These are phyloP conservation scores for Xylaria sp. DNA, from an alignment of 2,329 filamentous ascomycete genomes.

Conservation along the genomic window DNA sequence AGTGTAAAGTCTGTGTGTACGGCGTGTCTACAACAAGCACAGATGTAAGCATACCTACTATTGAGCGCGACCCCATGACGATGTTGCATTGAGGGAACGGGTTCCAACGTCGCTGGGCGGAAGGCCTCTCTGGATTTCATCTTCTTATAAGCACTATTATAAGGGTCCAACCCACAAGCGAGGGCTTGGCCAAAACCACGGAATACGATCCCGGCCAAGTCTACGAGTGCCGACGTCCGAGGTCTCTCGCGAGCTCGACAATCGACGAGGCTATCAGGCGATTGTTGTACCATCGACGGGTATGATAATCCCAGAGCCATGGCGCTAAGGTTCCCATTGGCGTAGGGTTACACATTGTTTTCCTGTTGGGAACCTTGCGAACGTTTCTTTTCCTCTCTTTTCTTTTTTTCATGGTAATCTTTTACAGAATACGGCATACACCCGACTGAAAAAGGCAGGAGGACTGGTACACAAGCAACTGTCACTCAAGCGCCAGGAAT, in stretches of 20 bases:
- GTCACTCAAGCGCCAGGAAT: slow-evolving; percentile 18
- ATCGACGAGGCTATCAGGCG: slow-evolving; percentile 28
- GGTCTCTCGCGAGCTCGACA: slow-evolving; percentile 24
- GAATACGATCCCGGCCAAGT: slow-evolving; percentile 30
- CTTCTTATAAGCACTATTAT: slow-evolving; percentile 12
- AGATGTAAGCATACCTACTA: slow-evolving; percentile 27
- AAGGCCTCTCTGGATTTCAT: slow-evolving; percentile 13
- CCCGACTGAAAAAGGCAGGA: slow-evolving; percentile 29
- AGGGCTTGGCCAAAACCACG: slow-evolving; percentile 33
- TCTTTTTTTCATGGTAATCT: background rate
- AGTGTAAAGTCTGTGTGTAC: slow-evolving; percentile 20
- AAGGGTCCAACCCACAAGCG: slow-evolving; percentile 34
- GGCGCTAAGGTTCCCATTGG: slow-evolving; percentile 20
- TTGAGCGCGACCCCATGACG: slow-evolving; percentile 34
- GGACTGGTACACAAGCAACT: slow-evolving; percentile 8
- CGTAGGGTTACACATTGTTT: slow-evolving; percentile 17
- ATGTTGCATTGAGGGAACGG: slow-evolving; percentile 29
- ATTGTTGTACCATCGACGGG: slow-evolving; percentile 27
- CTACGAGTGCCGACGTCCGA: slow-evolving; percentile 32
- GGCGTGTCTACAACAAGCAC: slow-evolving; percentile 19
- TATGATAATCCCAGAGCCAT: slow-evolving; percentile 22
- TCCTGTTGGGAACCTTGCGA: background rate
- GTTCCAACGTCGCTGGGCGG: slow-evolving; percentile 24
- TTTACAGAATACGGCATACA: background rate
- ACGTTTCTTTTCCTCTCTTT: slow-evolving; percentile 6